Evolutionary conservation across 2,329 filamentous ascomycete species (phyloP).

Genomic region (Epichloe glyceriae): DNA sequence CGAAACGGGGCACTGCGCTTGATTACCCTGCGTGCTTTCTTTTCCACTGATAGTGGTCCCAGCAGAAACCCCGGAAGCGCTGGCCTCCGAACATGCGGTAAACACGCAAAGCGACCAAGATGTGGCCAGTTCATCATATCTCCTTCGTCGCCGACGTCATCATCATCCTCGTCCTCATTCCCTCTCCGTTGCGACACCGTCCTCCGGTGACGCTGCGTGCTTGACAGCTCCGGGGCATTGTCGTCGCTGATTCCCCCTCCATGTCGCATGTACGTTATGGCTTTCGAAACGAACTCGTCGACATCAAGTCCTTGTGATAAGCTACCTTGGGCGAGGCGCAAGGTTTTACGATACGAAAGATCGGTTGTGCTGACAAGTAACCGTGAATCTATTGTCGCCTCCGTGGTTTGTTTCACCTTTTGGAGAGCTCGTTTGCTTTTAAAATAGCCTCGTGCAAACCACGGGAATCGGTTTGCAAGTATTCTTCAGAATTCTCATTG

Average conservation of each 20-base stretch:
- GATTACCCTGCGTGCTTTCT: constrained; percentile 57
- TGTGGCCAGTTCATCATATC: constrained; percentile 79
- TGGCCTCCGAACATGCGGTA: constrained; percentile 61
- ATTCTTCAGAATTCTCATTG: constrained; percentile 61
- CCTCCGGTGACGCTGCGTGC: constrained; percentile 34
- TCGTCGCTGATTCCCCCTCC: constrained; percentile 43
- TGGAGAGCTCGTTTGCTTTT: constrained; percentile 51
- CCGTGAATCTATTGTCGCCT: constrained; percentile 84
- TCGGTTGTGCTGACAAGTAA: constrained; percentile 72
- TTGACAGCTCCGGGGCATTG: constrained; percentile 35
- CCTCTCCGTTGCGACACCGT: constrained; percentile 14
- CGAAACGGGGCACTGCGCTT: constrained; percentile 61
- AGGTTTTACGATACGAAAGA: constrained; percentile 63
- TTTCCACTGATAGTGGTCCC: constrained; percentile 79
- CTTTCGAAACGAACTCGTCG: constrained; percentile 85
- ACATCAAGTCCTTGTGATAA: constrained; percentile 66
- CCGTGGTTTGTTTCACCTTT: constrained; percentile 74
- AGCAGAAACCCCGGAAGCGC: constrained; percentile 73
- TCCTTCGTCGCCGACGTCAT: constrained; percentile 56
- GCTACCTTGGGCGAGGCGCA: constrained; percentile 61
- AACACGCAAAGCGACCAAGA: constrained; percentile 64
- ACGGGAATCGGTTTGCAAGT: constrained; percentile 50
- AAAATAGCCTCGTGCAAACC: constrained; percentile 54
- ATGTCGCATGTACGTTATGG: constrained; percentile 72
- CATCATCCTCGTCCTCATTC: constrained; percentile 36